A percentile compares a stretch with the other conserved stretches of the same genome.
phyloP scores from a whole-genome alignment of 2,329 filamentous ascomycete species.

The Sclerotiophoma versabilis region DNA sequence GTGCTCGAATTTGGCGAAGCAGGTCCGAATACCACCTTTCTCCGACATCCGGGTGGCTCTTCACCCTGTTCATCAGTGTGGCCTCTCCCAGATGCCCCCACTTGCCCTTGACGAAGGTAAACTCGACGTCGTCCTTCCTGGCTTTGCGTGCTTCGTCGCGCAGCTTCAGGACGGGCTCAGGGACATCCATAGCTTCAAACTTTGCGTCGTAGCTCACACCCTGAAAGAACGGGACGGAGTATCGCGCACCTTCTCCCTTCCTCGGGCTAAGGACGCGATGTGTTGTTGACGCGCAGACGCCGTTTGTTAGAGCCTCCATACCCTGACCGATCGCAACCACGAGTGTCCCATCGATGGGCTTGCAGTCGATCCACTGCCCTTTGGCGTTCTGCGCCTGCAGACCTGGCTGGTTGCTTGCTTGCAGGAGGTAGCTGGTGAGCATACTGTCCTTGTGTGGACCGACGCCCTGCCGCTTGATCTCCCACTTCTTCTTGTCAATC shows the following conservation, averaged over 20 bases:
- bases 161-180: constrained; percentile 68
- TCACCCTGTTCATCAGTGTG: constrained; percentile 82
- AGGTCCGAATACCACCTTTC: constrained; percentile 70
- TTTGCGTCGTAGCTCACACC: constrained; percentile 80
- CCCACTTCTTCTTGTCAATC: constrained; percentile 53
- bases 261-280: constrained; percentile 80
- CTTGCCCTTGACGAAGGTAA: constrained; percentile 77
- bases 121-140: constrained; percentile 77
- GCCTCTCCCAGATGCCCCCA: constrained; percentile 78
- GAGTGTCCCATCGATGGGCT: constrained; percentile 76
- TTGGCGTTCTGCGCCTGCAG: constrained; percentile 82
- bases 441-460: constrained; percentile 87
- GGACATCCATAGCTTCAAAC: constrained; percentile 78
- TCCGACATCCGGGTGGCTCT: constrained; percentile 86
- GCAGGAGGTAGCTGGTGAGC: constrained; percentile 81
- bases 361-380: constrained; percentile 83
- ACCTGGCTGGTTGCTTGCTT: constrained; percentile 77
- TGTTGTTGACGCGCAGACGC: constrained; percentile 81
- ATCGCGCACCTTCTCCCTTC: constrained; percentile 74
- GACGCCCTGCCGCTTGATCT: constrained; percentile 66
- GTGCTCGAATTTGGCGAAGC: constrained; percentile 51
- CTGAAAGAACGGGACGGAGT: constrained; percentile 87
- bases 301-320: constrained; percentile 82
- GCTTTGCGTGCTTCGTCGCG: constrained; percentile 66
- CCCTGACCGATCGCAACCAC: constrained; percentile 90